Evolutionary conservation across 2,329 filamentous ascomycete genomes (phyloP).

Genomic region (Fonsecaea monophora): DNA sequence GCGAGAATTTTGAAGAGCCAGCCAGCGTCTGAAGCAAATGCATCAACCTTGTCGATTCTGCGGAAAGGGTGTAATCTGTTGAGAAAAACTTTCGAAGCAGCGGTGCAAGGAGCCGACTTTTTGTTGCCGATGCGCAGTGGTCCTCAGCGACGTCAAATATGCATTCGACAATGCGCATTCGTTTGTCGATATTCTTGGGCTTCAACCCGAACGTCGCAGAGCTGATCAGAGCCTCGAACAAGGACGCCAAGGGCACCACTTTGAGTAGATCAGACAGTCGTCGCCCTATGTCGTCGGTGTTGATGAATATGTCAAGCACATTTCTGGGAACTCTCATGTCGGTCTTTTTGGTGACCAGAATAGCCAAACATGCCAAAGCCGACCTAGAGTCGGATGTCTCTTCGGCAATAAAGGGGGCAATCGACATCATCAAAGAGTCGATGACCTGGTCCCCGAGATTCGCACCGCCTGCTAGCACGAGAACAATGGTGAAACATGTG

Average conservation of each 20-base stretch:
- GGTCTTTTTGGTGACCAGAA: constrained; percentile 80
- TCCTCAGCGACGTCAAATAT: constrained; percentile 34
- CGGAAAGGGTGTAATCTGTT: constrained; percentile 11
- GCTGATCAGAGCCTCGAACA: constrained; percentile 25
- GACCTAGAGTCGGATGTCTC: constrained; percentile 70
- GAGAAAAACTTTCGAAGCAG: constrained; percentile 28
- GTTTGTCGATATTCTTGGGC: constrained; percentile 41
- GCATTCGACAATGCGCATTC: constrained; percentile 35
- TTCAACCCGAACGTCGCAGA: constrained; percentile 30
- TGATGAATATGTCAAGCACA: constrained; percentile 64
- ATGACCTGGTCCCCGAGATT: constrained; percentile 78
- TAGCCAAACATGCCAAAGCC: constrained; percentile 78
- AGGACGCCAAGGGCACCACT: constrained; percentile 22
- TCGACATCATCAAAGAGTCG: constrained; percentile 87
- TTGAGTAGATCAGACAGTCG: constrained; percentile 46
- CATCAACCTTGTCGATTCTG: constrained; percentile 62
- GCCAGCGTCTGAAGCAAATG: constrained; percentile 71
- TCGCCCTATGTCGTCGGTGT: constrained; percentile 45
- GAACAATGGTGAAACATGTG: constrained; percentile 88
- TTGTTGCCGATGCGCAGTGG: constrained; percentile 15
- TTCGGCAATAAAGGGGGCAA: constrained; percentile 75
- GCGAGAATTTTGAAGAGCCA: constrained; percentile 65
- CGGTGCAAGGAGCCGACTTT: constrained; percentile 22
- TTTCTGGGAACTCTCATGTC: constrained; percentile 71
- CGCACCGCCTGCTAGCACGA: constrained; percentile 83